Conservation (phyloP, 106 monocot species). For the Dioscorea zingiberensis region DNA sequence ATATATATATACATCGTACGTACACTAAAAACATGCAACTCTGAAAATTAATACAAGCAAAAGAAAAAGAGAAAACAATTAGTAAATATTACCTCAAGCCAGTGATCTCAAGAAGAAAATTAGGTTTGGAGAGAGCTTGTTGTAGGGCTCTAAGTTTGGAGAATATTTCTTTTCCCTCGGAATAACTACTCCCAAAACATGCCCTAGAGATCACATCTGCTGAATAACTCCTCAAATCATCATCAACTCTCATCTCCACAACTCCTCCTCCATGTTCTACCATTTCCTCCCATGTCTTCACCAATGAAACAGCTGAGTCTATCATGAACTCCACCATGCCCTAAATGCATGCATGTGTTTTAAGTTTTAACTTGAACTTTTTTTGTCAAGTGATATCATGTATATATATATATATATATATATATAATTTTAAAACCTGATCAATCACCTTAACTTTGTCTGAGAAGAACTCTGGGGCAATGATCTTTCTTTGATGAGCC, state of each 20-base stretch:
- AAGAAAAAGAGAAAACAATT: too few species aligned
- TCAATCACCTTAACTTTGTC: conserved; percentile 62
- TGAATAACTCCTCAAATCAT: conserved; percentile 48
- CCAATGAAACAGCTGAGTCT: conserved; percentile 32
- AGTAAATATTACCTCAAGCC: conserved; percentile 46
- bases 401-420: not conserved
- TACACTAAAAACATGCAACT: too few species aligned
- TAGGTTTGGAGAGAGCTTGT: conserved; percentile 38
- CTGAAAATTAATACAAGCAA: not conserved
- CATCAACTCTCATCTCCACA: conserved; percentile 49
- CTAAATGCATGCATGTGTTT: too few species aligned
- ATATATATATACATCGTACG: too few species aligned
- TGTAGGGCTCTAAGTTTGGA: conserved; percentile 46
- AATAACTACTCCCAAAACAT: conserved; percentile 72
- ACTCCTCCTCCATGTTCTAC: conserved; percentile 31
- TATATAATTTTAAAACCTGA: not conserved
- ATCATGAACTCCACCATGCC: conserved; percentile 70
- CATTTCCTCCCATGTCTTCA: conserved; percentile 54
- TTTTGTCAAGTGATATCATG: not conserved
- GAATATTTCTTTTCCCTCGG: conserved; percentile 55
- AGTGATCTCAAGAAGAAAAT: conserved; percentile 32
- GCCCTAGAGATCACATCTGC: conserved; percentile 73
- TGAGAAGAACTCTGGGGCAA: conserved; percentile 71
- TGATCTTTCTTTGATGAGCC: conserved; percentile 69
- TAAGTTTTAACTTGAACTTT: too few species aligned